Conservation (phyloP, 2,329 filamentous ascomycete genomes). For the Talaromyces sp. region DNA sequence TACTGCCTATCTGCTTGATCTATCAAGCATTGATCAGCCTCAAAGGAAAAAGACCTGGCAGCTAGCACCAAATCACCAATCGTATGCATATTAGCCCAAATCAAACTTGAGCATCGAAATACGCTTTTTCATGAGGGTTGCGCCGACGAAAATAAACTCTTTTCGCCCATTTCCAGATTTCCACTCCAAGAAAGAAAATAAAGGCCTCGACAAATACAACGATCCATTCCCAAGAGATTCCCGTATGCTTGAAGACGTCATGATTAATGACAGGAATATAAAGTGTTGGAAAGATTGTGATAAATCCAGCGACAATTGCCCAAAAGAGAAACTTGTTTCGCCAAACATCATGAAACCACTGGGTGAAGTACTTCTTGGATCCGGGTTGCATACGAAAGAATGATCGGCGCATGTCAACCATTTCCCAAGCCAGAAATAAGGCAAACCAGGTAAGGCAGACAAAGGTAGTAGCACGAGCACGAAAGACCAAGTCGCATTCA, state of each 20-base stretch:
- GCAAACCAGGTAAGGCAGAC: conserved; percentile 72
- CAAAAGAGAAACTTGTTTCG: conserved; percentile 69
- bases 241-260: conserved; percentile 61
- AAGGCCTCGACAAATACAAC: conserved; percentile 59
- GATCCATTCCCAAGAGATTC: conserved; percentile 67
- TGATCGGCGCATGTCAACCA: conserved; percentile 66
- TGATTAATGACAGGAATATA: conserved; percentile 67
- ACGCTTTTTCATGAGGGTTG: too few species aligned
- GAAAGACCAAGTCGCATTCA: conserved; percentile 56
- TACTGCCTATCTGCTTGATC: too few species aligned
- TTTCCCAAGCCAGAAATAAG: conserved; percentile 73
- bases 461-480: conserved; percentile 69
- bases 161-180: too few species aligned
- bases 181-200: too few species aligned
- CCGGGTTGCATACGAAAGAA: conserved; percentile 52
- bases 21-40: too few species aligned
- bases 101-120: too few species aligned
- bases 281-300: conserved; percentile 57
- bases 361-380: conserved; percentile 58
- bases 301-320: conserved; percentile 55
- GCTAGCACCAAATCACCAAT: too few species aligned
- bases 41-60: too few species aligned
- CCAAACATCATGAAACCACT: conserved; percentile 63
- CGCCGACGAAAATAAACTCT: too few species aligned
- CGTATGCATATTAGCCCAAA: too few species aligned